Evolutionary conservation across 352 stramenopile genomes (phyloP).

Genomic region (Pythium myriotylum): DNA sequence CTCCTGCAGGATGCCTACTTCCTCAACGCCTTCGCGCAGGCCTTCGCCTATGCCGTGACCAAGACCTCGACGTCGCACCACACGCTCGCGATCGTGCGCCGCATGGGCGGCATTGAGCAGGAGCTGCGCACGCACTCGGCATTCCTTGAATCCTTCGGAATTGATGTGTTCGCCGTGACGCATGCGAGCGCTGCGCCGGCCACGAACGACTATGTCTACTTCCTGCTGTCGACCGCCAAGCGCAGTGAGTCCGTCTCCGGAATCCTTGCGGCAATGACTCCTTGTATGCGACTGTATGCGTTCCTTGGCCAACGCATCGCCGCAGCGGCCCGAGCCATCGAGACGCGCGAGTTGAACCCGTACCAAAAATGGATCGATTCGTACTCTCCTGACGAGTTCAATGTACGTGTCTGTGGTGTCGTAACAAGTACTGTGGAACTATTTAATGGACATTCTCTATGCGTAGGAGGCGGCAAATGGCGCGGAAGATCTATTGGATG

Average conservation of each 20-base stretch:
- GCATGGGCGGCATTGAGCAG: constrained; percentile 49
- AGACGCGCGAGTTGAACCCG: constrained; percentile 13
- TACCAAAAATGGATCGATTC: constrained; percentile 56
- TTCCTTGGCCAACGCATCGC: constrained; percentile 45
- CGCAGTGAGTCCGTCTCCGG: constrained; percentile 31
- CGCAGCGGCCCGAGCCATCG: constrained; percentile 7
- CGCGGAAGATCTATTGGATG: constrained; percentile 42
- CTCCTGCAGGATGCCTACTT: constrained; percentile 64
- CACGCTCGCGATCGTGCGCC: constrained; percentile 39
- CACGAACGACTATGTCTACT: constrained; percentile 50
- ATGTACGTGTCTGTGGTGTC: constrained; percentile 29
- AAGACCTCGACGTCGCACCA: constrained; percentile 41
- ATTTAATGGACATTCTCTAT: no score
- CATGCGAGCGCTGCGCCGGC: constrained; percentile 32
- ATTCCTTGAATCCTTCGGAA: constrained; percentile 53
- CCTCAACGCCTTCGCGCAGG: constrained; percentile 50
- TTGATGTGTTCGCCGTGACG: constrained; percentile 39
- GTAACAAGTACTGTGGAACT: no score
- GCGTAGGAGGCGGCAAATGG: constrained; percentile 24
- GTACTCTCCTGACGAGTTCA: constrained; percentile 44
- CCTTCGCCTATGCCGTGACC: constrained; percentile 49
- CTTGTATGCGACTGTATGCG: constrained; percentile 53
- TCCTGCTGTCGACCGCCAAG: constrained; percentile 48
- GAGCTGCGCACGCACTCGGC: constrained; percentile 48
- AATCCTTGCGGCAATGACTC: constrained; percentile 59